Base-by-base conservation (phyloP, 2,329 filamentous ascomycete species). In the Neofusicoccum umdonicola region DNA sequence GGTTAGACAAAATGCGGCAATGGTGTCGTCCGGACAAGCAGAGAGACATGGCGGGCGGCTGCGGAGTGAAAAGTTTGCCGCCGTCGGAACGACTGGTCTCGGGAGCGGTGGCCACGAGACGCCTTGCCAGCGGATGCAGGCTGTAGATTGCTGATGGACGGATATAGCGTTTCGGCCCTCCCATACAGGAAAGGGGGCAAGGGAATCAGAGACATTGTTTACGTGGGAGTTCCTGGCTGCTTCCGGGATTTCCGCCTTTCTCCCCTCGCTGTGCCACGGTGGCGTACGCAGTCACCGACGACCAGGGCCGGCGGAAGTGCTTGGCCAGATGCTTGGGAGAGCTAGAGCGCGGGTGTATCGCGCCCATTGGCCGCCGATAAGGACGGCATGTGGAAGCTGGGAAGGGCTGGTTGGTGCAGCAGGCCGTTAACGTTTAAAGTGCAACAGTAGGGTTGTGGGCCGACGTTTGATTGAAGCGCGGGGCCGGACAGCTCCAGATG, bases 251-350 rank as follows among this genome's bases (percentile, higher is more conserved):
- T 15, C 56, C 42, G 56, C 42, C n/a, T 44, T 39, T 31, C 19
- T 52, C 50, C 52, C 35, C 60, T 52, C 39, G 13, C 50, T 56
- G 61, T 63, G 50, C 45, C 41, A 63, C 61, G 31, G 50, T 63
- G 41, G 61, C 61, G 56, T 56, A 45, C 48, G 60, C 48, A 47
- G 61, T 35, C 39, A 22, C 48, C 39, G 61, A 15, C 19, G 48
- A 63, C 61, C 61, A 27, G 48, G 48, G 31, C 13, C 1, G 22
- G 41, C 27, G 41, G 27, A 54, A 47, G 7, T n/a, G 61, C 61
- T 63, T 52, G 50, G 41, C 37, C 7, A 35, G 22, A 22, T 15
- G 45, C 39, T 52, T 51, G 31, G 50, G 31, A 37, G 12, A 35
- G 56, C 27, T 12, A 15, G 41, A 19, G 41, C 47, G 22, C 31